Conservation (phyloP, 345 rosid genomes). For the Triadica sebifera region DNA sequence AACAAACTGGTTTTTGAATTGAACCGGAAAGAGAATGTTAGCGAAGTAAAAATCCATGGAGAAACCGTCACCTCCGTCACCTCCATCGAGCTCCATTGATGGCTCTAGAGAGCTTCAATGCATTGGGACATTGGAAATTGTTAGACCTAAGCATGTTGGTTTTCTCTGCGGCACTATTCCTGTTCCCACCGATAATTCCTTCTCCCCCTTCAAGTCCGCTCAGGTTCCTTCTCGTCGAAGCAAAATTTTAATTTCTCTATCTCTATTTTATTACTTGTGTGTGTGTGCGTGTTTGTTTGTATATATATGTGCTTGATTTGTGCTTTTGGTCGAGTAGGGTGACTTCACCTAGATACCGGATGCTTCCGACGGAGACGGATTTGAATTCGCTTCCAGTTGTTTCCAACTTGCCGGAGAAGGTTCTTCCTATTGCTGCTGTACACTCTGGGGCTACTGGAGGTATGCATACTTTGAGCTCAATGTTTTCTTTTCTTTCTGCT, state of each 20-base stretch:
- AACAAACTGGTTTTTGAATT: background rate
- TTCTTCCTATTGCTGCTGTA: constrained; percentile 58
- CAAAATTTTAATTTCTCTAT: constrained; percentile 14
- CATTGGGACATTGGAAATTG: constrained; percentile 74
- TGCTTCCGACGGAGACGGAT: constrained; percentile 84
- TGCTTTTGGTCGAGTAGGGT: constrained; percentile 40
- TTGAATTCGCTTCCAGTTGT: constrained; percentile 72
- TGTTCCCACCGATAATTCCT: constrained; percentile 73
- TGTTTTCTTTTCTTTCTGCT: background rate
- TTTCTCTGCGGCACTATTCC: constrained; percentile 94
- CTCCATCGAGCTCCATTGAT: constrained; percentile 36
- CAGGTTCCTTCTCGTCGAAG: constrained; percentile 71
- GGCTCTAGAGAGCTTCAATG: constrained; percentile 67
- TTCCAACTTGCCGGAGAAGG: constrained; percentile 56
- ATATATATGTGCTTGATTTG: background rate
- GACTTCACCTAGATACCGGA: constrained; percentile 72
- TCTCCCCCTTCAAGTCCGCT: constrained; percentile 59
- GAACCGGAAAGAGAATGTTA: too few species aligned
- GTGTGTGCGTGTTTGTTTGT: background rate
- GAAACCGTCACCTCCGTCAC: constrained; percentile 23
- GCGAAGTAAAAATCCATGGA: constrained; percentile 34
- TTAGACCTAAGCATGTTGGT: constrained; percentile 63
- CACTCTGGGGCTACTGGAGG: constrained; percentile 66
- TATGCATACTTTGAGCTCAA: constrained; percentile 7
- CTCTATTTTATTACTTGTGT: background rate